Evolutionary conservation across 768 basidiomycete species (phyloP), one percentile per base, ranked within the genome.

Genomic region (Rhizopogon vesiculosus): DNA sequence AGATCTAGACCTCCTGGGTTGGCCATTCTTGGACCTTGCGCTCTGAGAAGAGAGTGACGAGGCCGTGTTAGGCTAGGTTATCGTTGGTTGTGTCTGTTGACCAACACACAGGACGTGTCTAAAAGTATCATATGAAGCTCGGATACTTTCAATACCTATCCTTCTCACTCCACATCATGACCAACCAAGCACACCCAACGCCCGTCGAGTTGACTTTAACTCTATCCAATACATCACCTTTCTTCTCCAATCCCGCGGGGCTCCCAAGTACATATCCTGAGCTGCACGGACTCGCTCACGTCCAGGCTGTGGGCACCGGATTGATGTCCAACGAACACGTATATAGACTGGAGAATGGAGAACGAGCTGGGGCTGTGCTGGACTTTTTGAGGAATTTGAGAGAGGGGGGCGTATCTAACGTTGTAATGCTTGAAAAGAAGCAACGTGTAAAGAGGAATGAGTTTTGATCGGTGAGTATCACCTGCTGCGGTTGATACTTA

Each of bases 311-410:
- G 22, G 48, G 48, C 35, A 22, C 35, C 1, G 48, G 48, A 22
- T 49, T 49, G 48, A 49, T 49, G 48, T 38, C 48, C 19, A 49
- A 49, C 22, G 35, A 49, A 49, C 48, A 49, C 19, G 9, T 49
- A n/a, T 49, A 38, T 35, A 38, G 35, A 22, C 35, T 49, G 15
- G 48, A 49, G 9, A 35, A 49, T 9, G 22, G 22, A 25, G 48
- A 38, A 22, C 19, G 6, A 10, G 48, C 48, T 25, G 35, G 33
- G 16, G 35, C 15, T 49, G 48, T 49, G 15, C 19, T 38, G 22
- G 48, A 49, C 15, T 25, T 49, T 39, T 38, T 49, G 22, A 49
- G 38, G 48, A 38, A 38, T 38, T 38, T 38, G 35, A 13, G 16
- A 38, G 48, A 49, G 15, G 35, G 19, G 38, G 48, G 48, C 15